A percentile compares a stretch with the other conserved stretches of the same genome.
Evolutionary conservation across 106 monocot species (phyloP).

Genomic region (Allium fistulosum): DNA sequence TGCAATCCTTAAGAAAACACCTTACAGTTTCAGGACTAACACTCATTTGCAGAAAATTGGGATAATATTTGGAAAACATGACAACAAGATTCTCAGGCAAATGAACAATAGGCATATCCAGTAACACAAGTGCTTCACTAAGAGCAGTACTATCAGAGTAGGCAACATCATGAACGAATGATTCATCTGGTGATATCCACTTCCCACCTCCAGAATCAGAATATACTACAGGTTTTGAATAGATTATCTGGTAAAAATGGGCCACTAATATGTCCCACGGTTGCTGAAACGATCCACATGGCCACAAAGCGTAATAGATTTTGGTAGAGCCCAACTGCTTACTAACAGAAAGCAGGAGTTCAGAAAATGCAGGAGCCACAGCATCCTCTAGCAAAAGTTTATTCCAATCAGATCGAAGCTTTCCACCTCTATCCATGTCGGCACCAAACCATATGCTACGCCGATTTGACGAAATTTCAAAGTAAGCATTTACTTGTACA

Average conservation of each 20-base stretch:
- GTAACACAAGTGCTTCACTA: conserved; percentile 47
- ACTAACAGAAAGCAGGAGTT: conserved; percentile 56
- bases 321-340: conserved; percentile 42
- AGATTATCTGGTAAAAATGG: conserved; percentile 44
- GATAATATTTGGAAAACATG: conserved; percentile 47
- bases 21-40: conserved; percentile 66
- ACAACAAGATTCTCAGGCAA: conserved; percentile 37
- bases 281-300: conserved; percentile 71
- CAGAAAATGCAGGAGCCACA: conserved; percentile 60
- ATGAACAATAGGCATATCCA: conserved; percentile 72
- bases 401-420: conserved; percentile 98
- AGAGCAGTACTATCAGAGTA: conserved; percentile 43
- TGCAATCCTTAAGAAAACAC: conserved; percentile 48
- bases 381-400: conserved; percentile 78
- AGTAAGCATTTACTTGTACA: conserved; percentile 94
- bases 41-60: conserved; percentile 25
- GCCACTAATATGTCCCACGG: conserved; percentile 79
- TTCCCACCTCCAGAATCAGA: conserved; percentile 53
- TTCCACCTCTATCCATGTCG: conserved; percentile 94
- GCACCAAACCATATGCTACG: conserved; percentile 95
- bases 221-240: conserved; percentile 47
- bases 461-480: conserved; percentile 97
- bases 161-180: conserved; percentile 60
- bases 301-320: conserved; percentile 84
- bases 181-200: conserved; percentile 79